phyloP scores from a whole-genome alignment of 352 stramenopile genomes.

The Blastocystis sp. region DNA sequence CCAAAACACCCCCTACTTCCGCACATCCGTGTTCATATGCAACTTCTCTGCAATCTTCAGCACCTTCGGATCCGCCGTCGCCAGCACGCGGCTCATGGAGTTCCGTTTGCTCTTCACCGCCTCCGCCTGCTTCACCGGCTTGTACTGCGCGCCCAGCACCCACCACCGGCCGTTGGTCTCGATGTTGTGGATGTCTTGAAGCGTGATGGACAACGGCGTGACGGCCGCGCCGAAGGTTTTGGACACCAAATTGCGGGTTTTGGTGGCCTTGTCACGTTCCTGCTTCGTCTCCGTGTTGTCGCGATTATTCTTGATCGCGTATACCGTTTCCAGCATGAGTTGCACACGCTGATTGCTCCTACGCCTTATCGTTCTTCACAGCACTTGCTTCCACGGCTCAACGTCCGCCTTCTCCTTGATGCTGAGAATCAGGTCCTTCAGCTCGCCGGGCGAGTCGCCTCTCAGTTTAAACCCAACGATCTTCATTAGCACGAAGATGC shows the following conservation, averaged over 20 bases:
- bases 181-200: conserved; percentile 62
- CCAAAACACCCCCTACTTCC: conserved; percentile 12
- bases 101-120: conserved; percentile 34
- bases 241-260: conserved; percentile 37
- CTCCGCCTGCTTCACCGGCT: conserved; percentile 6
- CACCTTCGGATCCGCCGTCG: conserved; percentile 43
- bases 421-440: conserved; percentile 51
- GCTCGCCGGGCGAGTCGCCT: conserved; percentile 33
- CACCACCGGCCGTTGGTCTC: conserved; percentile 63
- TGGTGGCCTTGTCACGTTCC: conserved; percentile 40
- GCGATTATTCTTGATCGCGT: conserved; percentile 60
- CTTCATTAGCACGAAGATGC: conserved; percentile 52
- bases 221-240: conserved; percentile 35
- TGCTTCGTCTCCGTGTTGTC: conserved; percentile 54
- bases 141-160: conserved; percentile 62
- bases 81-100: conserved; percentile 29
- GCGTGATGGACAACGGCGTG: conserved; percentile 29
- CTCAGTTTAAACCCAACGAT: conserved; percentile 45
- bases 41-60: conserved; percentile 54
- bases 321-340: conserved; percentile 54
- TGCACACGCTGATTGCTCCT: conserved; percentile 39
- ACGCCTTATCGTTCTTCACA: background rate
- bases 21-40: conserved; percentile 65
- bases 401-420: conserved; percentile 55
- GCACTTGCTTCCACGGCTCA: conserved; percentile 34